A percentile compares a stretch with the other conserved stretches of the same genome.
These are phyloP conservation scores for Niveomyces coronatus DNA, from an alignment of 2,329 filamentous ascomycete genomes.

Conservation along the genomic window DNA sequence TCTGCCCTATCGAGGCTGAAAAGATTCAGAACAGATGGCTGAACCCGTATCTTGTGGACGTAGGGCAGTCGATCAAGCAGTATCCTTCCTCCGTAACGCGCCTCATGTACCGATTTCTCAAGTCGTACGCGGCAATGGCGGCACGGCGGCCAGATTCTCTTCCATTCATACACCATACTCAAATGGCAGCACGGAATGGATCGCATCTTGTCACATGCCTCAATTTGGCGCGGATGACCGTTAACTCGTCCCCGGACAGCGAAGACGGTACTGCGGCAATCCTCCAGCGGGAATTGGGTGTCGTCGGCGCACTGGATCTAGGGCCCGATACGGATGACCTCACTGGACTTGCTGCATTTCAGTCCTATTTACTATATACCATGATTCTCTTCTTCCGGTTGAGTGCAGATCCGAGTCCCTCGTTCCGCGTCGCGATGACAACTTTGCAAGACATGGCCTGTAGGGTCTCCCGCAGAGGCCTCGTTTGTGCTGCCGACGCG, in stretches of 20 bases:
- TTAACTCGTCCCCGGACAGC: background rate
- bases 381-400: constrained; percentile 36
- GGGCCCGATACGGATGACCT: background rate
- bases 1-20: constrained; percentile 4
- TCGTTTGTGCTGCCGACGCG: constrained; percentile 33
- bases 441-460: constrained; percentile 41
- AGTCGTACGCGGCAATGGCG: constrained; percentile 7
- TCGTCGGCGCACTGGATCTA: background rate
- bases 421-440: constrained; percentile 34
- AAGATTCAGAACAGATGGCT: constrained; percentile 6
- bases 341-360: constrained; percentile 33
- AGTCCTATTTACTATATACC: constrained; percentile 43
- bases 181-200: background rate
- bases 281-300: constrained; percentile 5
- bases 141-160: background rate
- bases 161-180: constrained; percentile 2
- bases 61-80: constrained; percentile 1
- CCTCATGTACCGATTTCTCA: constrained; percentile 3
- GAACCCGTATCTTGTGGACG: background rate
- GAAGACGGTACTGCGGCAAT: background rate
- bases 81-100: constrained; percentile 3
- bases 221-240: constrained; percentile 2
- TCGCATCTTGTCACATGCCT: constrained; percentile 4
- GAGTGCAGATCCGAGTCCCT: constrained; percentile 14
- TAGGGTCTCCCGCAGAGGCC: constrained; percentile 26